phyloP scores from a whole-genome alignment of 192 early-diverging fungal genomes.

The Backusella morwellensis region DNA sequence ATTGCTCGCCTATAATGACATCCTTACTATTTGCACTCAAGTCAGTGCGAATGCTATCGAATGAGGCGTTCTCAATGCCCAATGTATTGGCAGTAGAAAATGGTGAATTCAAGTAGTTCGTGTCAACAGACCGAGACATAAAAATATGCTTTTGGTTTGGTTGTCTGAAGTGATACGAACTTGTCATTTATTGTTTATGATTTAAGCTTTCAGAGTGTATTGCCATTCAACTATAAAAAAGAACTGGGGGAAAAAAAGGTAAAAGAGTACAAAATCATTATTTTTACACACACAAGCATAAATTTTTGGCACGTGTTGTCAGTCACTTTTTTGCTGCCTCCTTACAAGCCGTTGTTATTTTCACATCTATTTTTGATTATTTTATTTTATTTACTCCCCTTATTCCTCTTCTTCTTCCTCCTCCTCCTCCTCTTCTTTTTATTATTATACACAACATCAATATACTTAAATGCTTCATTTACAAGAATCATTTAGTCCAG shows the following conservation, averaged over 20 bases:
- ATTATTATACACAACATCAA: background rate
- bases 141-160: background rate
- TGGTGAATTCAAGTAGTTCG: background rate
- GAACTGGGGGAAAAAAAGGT: background rate
- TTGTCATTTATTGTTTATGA: constrained; percentile 7
- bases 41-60: constrained; percentile 18
- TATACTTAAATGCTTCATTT: background rate
- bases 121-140: constrained; percentile 10
- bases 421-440: background rate
- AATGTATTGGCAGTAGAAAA: background rate
- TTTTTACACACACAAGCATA: background rate
- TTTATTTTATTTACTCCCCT: background rate
- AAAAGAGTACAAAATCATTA: background rate
- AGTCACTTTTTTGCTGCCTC: background rate
- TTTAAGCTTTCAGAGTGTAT: background rate
- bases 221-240: background rate
- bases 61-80: constrained; percentile 11
- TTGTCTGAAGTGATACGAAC: constrained; percentile 14
- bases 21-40: constrained; percentile 22
- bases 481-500: background rate
- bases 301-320: background rate
- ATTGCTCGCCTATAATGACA: constrained; percentile 49
- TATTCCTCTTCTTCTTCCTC: background rate
- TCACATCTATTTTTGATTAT: background rate
- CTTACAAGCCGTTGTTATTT: background rate